Evolutionary conservation across 495 filamentous ascomycete genomes (phyloP).

Genomic region (Penicillium diatomitis): DNA sequence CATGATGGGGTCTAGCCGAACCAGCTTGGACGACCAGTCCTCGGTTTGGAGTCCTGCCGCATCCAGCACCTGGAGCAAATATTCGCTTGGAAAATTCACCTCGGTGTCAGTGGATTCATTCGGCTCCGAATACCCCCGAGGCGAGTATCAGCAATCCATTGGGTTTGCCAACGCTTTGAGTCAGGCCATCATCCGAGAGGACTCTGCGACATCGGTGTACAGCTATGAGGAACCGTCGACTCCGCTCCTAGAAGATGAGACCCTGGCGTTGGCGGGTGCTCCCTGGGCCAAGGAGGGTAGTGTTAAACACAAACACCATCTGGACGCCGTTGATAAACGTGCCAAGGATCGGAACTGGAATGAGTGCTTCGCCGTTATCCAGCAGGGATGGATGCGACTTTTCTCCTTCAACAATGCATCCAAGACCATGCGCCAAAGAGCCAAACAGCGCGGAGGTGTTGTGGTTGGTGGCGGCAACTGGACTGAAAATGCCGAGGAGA

Average conservation of each 20-base stretch:
- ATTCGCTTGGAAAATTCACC: slow-evolving; percentile 80
- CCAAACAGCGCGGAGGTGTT: slow-evolving; percentile 50
- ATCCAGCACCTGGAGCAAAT: slow-evolving; percentile 90
- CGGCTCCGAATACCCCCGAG: slow-evolving; percentile 64
- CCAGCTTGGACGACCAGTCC: slow-evolving; percentile 82
- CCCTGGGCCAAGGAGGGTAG: slow-evolving; percentile 98
- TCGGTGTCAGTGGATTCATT: slow-evolving; percentile 87
- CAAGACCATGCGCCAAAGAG: slow-evolving; percentile 65
- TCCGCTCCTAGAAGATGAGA: slow-evolving; percentile 82
- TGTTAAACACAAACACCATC: slow-evolving; percentile 90
- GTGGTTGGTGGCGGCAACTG: slow-evolving; percentile 93
- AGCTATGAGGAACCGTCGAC: slow-evolving; percentile 44
- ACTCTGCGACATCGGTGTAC: slow-evolving; percentile 49
- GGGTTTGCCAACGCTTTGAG: slow-evolving; percentile 96
- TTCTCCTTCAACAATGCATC: slow-evolving; percentile 77
- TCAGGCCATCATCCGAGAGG: slow-evolving; percentile 93
- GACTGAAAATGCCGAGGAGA: slow-evolving; percentile 85
- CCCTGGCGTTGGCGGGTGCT: slow-evolving; percentile 77
- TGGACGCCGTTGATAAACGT: slow-evolving; percentile 80
- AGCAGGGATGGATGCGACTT: slow-evolving; percentile 89
- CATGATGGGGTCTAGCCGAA: slow-evolving; percentile 82
- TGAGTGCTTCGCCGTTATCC: slow-evolving; percentile 95
- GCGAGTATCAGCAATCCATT: slow-evolving; percentile 91
- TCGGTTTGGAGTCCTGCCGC: slow-evolving; percentile 87
- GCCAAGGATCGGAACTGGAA: slow-evolving; percentile 90